phyloP scores from a whole-genome alignment of 306 rosid genomes.

The Dalbergia cochinchinensis region DNA sequence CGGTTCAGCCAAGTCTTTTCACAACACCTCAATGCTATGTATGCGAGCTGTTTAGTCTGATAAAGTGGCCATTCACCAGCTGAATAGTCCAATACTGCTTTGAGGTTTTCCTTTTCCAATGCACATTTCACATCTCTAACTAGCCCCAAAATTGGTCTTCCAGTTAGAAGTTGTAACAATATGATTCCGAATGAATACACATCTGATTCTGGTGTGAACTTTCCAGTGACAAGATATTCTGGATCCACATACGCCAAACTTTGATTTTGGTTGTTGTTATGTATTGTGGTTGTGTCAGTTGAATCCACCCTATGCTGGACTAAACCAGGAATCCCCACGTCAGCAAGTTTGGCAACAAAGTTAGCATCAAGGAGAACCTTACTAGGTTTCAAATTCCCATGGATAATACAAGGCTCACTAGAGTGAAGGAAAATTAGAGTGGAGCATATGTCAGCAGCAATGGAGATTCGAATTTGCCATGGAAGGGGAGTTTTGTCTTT shows the following conservation, averaged over 20 bases:
- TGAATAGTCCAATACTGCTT: slow-evolving; percentile 73
- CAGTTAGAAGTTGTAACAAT: slow-evolving; percentile 73
- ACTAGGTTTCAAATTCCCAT: slow-evolving; percentile 90
- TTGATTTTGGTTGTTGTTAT: slow-evolving; percentile 45
- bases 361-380: slow-evolving; percentile 88
- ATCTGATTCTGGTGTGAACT: slow-evolving; percentile 74
- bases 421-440: slow-evolving; percentile 86
- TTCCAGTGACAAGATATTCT: slow-evolving; percentile 69
- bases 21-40: slow-evolving; percentile 83
- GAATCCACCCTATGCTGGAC: slow-evolving; percentile 61
- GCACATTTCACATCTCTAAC: slow-evolving; percentile 80
- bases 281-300: slow-evolving; percentile 40
- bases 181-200: slow-evolving; percentile 85
- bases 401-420: slow-evolving; percentile 71
- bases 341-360: slow-evolving; percentile 75
- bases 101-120: slow-evolving; percentile 61
- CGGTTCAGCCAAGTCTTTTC: slow-evolving; percentile 56
- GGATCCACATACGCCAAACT: slow-evolving; percentile 72
- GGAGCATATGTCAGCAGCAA: slow-evolving; percentile 83
- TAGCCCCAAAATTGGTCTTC: slow-evolving; percentile 65
- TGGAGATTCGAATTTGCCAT: slow-evolving; percentile 79
- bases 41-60: slow-evolving; percentile 69
- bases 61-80: slow-evolving; percentile 95
- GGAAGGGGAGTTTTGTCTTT: slow-evolving; percentile 73
- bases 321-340: slow-evolving; percentile 69